Conservation (phyloP, 441 rosid species). For the Capsella rubella region DNA sequence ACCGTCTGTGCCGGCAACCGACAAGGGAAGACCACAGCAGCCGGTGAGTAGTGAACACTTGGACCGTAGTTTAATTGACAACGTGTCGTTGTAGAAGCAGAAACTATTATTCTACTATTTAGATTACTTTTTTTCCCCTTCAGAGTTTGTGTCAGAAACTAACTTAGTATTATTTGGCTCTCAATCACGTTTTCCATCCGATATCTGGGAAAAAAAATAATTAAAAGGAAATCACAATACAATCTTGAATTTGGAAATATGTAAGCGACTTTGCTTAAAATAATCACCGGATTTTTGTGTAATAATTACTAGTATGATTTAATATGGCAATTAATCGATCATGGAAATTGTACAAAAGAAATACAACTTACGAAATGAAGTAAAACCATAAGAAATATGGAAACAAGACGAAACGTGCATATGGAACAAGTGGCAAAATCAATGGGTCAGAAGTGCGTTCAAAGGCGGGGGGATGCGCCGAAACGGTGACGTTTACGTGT, state of each 20-base stretch:
- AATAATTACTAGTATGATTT: neutral
- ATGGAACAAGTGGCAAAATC: conserved; percentile 11
- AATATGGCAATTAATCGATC: neutral
- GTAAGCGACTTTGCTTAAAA: neutral
- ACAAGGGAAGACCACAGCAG: conserved; percentile 47
- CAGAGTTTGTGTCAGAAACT: conserved; percentile 44
- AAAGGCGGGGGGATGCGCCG: conserved; percentile 17
- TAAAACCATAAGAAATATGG: conserved; percentile 5
- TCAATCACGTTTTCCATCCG: conserved; percentile 20
- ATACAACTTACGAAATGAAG: neutral
- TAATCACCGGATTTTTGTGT: neutral
- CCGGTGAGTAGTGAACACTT: conserved; percentile 43
- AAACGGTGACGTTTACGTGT: conserved; percentile 43
- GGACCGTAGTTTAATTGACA: conserved; percentile 29
- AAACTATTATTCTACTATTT: conserved; percentile 33
- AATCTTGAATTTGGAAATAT: neutral
- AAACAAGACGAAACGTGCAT: conserved; percentile 21
- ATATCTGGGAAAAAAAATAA: neutral
- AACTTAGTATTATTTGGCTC: conserved; percentile 24
- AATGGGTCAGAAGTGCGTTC: neutral
- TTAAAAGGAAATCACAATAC: neutral
- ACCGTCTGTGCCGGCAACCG: conserved; percentile 53
- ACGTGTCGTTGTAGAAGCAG: conserved; percentile 35
- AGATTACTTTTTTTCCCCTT: neutral
- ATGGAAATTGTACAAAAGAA: neutral